Evolutionary conservation across 495 filamentous ascomycete genomes (phyloP).

Genomic region (Penicillium bovifimosum): DNA sequence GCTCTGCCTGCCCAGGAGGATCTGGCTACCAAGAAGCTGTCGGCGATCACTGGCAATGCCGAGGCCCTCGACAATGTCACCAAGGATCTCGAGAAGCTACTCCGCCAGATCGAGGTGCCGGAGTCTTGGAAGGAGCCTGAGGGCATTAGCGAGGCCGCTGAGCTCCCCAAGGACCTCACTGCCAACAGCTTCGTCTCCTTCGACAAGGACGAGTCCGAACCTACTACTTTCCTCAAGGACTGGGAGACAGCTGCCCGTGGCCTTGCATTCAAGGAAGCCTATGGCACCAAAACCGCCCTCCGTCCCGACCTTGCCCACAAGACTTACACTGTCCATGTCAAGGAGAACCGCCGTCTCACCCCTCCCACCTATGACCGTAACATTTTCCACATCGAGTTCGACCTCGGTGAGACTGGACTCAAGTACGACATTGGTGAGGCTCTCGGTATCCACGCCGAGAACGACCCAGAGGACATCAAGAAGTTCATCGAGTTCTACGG

Average conservation of each 20-base stretch:
- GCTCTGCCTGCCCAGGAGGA: slow-evolving; percentile 54
- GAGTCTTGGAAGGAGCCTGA: slow-evolving; percentile 70
- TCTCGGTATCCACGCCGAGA: slow-evolving; percentile 94
- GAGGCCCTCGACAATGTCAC: slow-evolving; percentile 54
- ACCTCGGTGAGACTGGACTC: slow-evolving; percentile 81
- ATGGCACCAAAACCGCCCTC: slow-evolving; percentile 62
- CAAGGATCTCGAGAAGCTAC: slow-evolving; percentile 61
- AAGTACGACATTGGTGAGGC: slow-evolving; percentile 97
- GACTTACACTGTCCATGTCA: slow-evolving; percentile 82
- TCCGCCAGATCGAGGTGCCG: slow-evolving; percentile 68
- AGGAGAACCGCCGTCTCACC: slow-evolving; percentile 91
- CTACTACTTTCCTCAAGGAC: slow-evolving; percentile 58
- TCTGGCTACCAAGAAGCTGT: slow-evolving; percentile 50
- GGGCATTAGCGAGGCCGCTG: slow-evolving; percentile 44
- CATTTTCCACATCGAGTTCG: slow-evolving; percentile 99
- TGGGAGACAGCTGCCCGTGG: slow-evolving; percentile 83
- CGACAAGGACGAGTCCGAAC: slow-evolving; percentile 68
- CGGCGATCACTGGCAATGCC: slow-evolving; percentile 47
- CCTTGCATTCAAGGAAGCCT: slow-evolving; percentile 92
- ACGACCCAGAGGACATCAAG: slow-evolving; percentile 69
- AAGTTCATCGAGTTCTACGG: slow-evolving; percentile 89
- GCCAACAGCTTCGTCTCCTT: slow-evolving; percentile 78
- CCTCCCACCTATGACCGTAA: slow-evolving; percentile 89
- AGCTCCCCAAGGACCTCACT: slow-evolving; percentile 56
- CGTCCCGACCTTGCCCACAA: slow-evolving; percentile 81